phyloP scores from a whole-genome alignment of 73 alveolate genomes.

The Halteria grandinella region DNA sequence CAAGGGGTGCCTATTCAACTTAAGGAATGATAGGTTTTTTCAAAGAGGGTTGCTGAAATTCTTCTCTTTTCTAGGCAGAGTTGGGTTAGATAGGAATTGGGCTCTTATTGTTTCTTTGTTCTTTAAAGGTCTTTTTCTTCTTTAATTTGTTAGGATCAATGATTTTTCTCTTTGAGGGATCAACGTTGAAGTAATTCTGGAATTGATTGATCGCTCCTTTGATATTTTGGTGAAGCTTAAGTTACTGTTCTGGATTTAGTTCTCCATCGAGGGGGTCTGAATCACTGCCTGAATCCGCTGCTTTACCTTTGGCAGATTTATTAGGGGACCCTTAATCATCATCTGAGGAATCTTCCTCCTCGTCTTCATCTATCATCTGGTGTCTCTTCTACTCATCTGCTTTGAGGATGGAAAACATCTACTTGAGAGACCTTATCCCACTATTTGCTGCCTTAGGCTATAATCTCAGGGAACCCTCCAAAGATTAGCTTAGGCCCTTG shows the following conservation, averaged over 20 bases:
- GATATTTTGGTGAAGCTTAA: slow-evolving; percentile 28
- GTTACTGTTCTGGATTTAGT: slow-evolving; percentile 19
- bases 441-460: too few species aligned
- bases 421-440: slow-evolving; percentile 39
- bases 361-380: not conserved
- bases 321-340: too few species aligned
- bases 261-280: slow-evolving; percentile 61
- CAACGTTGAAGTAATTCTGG: slow-evolving; percentile 11
- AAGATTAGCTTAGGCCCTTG: too few species aligned
- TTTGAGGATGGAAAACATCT: slow-evolving; percentile 19
- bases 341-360: not conserved
- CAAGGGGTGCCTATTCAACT: not conserved
- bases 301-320: not conserved
- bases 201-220: slow-evolving; percentile 29
- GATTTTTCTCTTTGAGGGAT: too few species aligned
- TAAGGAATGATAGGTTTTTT: not conserved
- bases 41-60: not conserved
- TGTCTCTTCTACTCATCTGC: slow-evolving; percentile 31
- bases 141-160: too few species aligned
- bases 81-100: not conserved
- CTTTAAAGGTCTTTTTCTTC: slow-evolving; percentile 14
- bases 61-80: not conserved
- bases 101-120: not conserved
- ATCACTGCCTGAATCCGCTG: slow-evolving; percentile 40
- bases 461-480: too few species aligned